A percentile compares a stretch with the other conserved stretches of the same genome.
Evolutionary conservation across 768 basidiomycete species (phyloP).

Genomic region (Boletus fagicola): DNA sequence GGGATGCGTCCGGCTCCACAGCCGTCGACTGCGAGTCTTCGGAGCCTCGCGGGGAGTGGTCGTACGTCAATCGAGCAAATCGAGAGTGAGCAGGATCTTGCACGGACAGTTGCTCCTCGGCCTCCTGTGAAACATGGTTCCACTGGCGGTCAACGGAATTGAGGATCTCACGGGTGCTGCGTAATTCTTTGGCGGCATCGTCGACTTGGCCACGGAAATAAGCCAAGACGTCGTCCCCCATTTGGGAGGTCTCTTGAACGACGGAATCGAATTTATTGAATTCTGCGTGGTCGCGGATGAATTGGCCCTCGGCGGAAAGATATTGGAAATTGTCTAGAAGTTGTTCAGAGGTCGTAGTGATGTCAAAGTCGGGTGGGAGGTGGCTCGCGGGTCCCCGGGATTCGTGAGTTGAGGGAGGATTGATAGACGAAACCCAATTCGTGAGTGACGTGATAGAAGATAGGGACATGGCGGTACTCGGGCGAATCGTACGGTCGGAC

Average conservation of each 20-base stretch:
- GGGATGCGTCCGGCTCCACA: constrained; percentile 31
- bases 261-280: constrained; percentile 44
- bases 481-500: constrained; percentile 55
- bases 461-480: constrained; percentile 39
- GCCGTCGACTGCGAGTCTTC: constrained; percentile 62
- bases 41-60: constrained; percentile 55
- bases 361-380: constrained; percentile 44
- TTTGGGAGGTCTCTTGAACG: constrained; percentile 47
- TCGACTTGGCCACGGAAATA: constrained; percentile 54
- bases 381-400: constrained; percentile 36
- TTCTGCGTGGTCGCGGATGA: constrained; percentile 37
- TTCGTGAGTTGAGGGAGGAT: constrained; percentile 15
- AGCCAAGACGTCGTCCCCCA: constrained; percentile 45
- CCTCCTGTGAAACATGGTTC: constrained; percentile 42
- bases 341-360: constrained; percentile 42
- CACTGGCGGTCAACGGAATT: constrained; percentile 45
- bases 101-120: constrained; percentile 41
- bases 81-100: constrained; percentile 6
- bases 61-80: constrained; percentile 21
- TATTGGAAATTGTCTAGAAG: constrained; percentile 55
- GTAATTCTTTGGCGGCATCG: constrained; percentile 50
- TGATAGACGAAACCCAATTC: constrained; percentile 27
- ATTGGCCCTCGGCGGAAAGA: constrained; percentile 43
- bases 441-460: constrained; percentile 51
- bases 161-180: constrained; percentile 44